phyloP scores from a whole-genome alignment of 2,329 filamentous ascomycete species.

The Exophiala mesophila region DNA sequence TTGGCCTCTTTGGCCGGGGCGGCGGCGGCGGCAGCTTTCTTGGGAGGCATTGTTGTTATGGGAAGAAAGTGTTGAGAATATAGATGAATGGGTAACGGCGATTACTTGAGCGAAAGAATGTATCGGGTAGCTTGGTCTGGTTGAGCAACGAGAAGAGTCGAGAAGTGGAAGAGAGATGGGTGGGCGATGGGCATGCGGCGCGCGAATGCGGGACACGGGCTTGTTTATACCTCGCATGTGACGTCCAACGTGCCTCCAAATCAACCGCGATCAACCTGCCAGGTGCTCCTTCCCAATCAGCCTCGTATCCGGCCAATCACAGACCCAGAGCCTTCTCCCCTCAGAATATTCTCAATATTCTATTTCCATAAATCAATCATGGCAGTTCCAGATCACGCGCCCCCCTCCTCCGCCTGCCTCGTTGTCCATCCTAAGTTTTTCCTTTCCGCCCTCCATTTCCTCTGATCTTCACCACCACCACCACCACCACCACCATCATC shows the following conservation, averaged over 20 bases:
- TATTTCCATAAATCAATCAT: neutral
- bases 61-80: slow-evolving; percentile 10
- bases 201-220: slow-evolving; percentile 28
- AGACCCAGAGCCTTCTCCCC: neutral
- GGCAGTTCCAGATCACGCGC: neutral
- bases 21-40: slow-evolving; percentile 53
- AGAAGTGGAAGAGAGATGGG: slow-evolving; percentile 8
- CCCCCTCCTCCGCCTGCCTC: neutral
- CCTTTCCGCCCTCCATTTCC: slow-evolving; percentile 2
- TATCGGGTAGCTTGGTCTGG: slow-evolving; percentile 10
- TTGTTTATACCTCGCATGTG: slow-evolving; percentile 26
- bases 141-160: slow-evolving; percentile 11
- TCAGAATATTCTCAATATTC: neutral
- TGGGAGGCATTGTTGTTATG: slow-evolving; percentile 57
- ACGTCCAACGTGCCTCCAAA: slow-evolving; percentile 18
- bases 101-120: slow-evolving; percentile 15
- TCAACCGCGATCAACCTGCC: neutral
- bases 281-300: slow-evolving; percentile 6
- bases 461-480: too few relatives aligned
- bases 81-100: slow-evolving; percentile 19
- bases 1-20: slow-evolving; percentile 30
- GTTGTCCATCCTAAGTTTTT: neutral
- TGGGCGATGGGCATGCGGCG: slow-evolving; percentile 30
- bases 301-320: neutral
- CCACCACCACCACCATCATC: too few relatives aligned